Evolutionary conservation across 1,139 yeast species (phyloP).

Genomic region (Protomyces inundatus): DNA sequence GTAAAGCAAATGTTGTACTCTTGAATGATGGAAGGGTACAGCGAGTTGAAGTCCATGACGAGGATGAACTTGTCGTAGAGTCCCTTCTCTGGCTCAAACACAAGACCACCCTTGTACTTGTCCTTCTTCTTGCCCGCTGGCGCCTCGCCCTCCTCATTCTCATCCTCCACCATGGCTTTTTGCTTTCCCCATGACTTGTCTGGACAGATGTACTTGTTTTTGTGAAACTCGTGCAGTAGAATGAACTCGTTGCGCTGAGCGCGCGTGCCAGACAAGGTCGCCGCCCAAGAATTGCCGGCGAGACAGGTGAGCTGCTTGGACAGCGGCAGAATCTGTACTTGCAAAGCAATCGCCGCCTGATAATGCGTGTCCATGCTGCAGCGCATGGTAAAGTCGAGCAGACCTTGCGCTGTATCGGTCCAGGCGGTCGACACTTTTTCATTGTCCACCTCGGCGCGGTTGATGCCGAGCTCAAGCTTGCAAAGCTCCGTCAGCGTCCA

Average conservation of each 20-base stretch:
- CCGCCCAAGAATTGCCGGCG: constrained; percentile 98
- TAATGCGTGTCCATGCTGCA: constrained; percentile 58
- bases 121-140: constrained; percentile 59
- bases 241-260: constrained; percentile 95
- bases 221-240: constrained; percentile 83
- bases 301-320: constrained; percentile 87
- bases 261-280: constrained; percentile 89
- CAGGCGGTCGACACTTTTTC: constrained; percentile 48
- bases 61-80: constrained; percentile 79
- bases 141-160: constrained; percentile 36
- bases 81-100: constrained; percentile 95
- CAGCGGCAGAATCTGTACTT: constrained; percentile 77
- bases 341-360: constrained; percentile 71
- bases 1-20: constrained; percentile 97
- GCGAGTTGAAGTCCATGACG: constrained; percentile 97
- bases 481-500: constrained; percentile 95
- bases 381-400: constrained; percentile 67
- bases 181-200: constrained; percentile 48
- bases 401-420: constrained; percentile 56
- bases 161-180: constrained; percentile 31
- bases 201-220: constrained; percentile 78
- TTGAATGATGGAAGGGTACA: constrained; percentile 95
- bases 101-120: constrained; percentile 92
- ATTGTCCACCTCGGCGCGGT: constrained; percentile 58
- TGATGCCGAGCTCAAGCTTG: constrained; percentile 62